Evolutionary conservation across 371 early-diverging fungal genomes (phyloP), one percentile per base, ranked within the genome.

Genomic region (Batrachochytrium dendrobatidis): DNA sequence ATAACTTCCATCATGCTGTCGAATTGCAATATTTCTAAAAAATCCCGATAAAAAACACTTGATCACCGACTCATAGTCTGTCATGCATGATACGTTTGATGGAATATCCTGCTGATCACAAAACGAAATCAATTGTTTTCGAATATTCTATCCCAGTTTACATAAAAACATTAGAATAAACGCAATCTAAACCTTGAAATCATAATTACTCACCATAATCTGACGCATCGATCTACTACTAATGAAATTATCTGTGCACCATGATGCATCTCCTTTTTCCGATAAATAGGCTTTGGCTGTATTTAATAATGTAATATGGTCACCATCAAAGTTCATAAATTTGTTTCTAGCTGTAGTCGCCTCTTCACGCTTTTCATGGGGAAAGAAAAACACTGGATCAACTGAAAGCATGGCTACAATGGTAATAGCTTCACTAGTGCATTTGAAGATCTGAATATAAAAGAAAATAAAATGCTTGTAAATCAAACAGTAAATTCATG

Each of bases 221-320:
- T 92, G 88, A 49, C 82, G 84, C 76, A 95, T 77, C 50, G 89
- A 86, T 39, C 95, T 74, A 12, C 68, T 73, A 66, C 90, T 91
- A 56, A 98, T 83, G 73, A 89, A 95, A 66, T 96, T 86, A 34
- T 91, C 87, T 43, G 76, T 73, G 68, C 96, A 96, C 96, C 96
- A 98, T 43, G 85, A 84, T 2, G 58, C 33, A 59, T 89, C 84
- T 1, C 87, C 87, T 48, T 87, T 76, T 25, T 86, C 86, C 35
- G 81, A 79, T 71, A 81, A 73, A 66, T 87, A 95, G 0, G 83
- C 90, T 12, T 82, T 78, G 31, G 90, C 65, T 2, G 91, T 88
- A 63, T 92, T 94, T 53, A 94, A 68, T 5, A 87, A 77, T 0
- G 94, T 94, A 39, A 95, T 62, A 62, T 94, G 94, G 72, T 98